Evolutionary conservation across 2,329 filamentous ascomycete species (phyloP), one percentile per base, ranked within the genome.

Genomic region (Diaporthe eres): DNA sequence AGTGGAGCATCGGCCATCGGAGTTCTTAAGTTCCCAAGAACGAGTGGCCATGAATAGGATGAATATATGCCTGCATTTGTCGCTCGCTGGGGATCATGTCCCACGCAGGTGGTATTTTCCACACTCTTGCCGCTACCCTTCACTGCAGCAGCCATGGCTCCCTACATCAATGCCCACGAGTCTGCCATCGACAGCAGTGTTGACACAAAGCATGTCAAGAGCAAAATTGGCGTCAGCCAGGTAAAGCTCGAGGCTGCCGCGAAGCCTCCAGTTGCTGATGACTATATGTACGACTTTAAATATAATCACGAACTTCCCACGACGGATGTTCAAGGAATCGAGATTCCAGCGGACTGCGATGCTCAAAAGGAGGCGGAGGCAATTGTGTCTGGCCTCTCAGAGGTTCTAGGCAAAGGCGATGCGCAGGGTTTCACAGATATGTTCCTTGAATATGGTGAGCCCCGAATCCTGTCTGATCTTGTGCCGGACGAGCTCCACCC

Each of bases 241-340:
- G 17, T 53, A 34, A 70, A 51, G 72, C 65, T 15, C 58, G 55
- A 72, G 28, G 28, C 71, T 12, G 22, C 34, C 0, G 58, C 31
- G 58, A 47, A 55, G 63, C 77, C 77, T 39, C 83, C 83, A 0
- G 82, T 85, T 17, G 83, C 83, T 5, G 83, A 85, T 75, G 78
- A 85, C 77, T 85, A 81, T 78, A 85, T 85, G 84, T 85, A 85
- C 77, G 84, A 84, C 71, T 85, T 85, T 80, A 83, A 84, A 77
- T 85, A 83, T 79, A 85, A 84, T 67, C 82, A 84, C 71, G 49
- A 71, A n/a, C 58, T 63, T 25, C 58, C 58, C 13, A 63, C 58
- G 1, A 25, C 37, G n/a, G 58, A 63, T 44, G 39, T 63, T n/a
- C 58, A 44, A 2, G n/a, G 37, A 25, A 19, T 44, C 37, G n/a